These are phyloP conservation scores for Caloboletus firmus DNA, from an alignment of 1,284 basidiomycete genomes.

Conservation along the genomic window DNA sequence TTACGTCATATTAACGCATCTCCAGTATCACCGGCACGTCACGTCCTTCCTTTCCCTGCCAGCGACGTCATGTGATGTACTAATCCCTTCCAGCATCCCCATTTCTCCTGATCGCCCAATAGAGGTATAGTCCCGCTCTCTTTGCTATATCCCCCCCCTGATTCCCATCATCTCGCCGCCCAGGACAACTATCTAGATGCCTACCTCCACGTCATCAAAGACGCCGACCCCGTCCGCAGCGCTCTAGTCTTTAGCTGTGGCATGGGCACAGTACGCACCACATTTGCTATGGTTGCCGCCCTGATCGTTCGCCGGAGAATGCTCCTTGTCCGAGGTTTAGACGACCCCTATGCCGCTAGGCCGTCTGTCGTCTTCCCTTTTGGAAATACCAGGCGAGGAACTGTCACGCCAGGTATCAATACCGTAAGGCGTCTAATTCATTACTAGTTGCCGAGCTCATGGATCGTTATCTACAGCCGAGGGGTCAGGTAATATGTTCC, in stretches of 20 bases:
- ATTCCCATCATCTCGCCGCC: background rate
- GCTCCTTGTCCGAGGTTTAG: conserved; percentile 71
- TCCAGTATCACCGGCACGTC: conserved; percentile 62
- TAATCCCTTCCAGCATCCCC: conserved; percentile 65
- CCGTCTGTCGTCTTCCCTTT: conserved; percentile 30
- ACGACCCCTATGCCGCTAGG: conserved; percentile 67
- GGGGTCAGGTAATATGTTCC: conserved; percentile 27
- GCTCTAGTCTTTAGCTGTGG: conserved; percentile 96
- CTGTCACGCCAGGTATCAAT: conserved; percentile 40
- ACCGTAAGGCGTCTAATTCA: conserved; percentile 39
- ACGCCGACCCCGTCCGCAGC: conserved; percentile 78
- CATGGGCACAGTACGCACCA: conserved; percentile 95
- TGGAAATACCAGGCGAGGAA: conserved; percentile 22
- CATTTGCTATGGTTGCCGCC: conserved; percentile 97
- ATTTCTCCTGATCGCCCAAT: conserved; percentile 89
- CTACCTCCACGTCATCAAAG: conserved; percentile 81
- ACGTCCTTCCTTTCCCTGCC: no score
- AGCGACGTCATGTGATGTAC: background rate
- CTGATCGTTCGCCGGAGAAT: conserved; percentile 87
- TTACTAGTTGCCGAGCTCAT: background rate
- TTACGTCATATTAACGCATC: conserved; percentile 10
- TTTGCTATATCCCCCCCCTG: background rate
- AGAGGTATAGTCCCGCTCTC: conserved; percentile 51
- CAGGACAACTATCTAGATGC: conserved; percentile 94
- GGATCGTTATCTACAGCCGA: conserved; percentile 28